phyloP scores from a whole-genome alignment of 2,329 filamentous ascomycete species.

The Westerdykella aurantiaca region DNA sequence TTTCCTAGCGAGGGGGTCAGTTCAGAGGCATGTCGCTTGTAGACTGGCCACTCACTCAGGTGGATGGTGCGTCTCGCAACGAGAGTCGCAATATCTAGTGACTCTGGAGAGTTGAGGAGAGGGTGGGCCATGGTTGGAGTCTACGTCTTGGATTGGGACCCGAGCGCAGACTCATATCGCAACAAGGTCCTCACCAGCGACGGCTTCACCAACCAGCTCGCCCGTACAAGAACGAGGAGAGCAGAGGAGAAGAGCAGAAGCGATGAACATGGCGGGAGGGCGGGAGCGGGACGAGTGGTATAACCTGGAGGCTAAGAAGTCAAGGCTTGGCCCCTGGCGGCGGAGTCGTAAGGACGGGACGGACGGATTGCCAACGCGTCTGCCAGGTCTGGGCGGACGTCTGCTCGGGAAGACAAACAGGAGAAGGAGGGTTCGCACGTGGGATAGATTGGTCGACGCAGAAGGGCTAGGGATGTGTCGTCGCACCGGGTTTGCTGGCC shows the following conservation, averaged over 20 bases:
- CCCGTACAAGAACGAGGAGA: too few relatives aligned
- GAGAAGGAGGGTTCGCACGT: not conserved
- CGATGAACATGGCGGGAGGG: not conserved
- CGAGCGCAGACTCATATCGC: too few relatives aligned
- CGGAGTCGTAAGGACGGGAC: not conserved
- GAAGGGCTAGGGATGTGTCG: too few relatives aligned
- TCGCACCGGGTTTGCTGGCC: too few relatives aligned
- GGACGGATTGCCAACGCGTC: too few relatives aligned
- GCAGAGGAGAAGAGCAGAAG: too few relatives aligned
- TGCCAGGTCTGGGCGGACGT: not conserved
- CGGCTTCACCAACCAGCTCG: too few relatives aligned
- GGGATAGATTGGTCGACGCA: not conserved
- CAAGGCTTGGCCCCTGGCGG: not conserved
- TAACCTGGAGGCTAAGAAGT: not conserved
- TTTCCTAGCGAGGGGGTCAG: slow-evolving; percentile 7
- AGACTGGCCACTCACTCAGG: not conserved
- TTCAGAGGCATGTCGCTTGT: not conserved
- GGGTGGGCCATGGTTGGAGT: too few relatives aligned
- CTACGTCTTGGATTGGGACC: too few relatives aligned
- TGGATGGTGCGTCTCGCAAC: not conserved
- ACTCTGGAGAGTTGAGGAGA: not conserved
- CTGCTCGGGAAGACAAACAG: too few relatives aligned
- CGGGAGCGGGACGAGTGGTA: not conserved
- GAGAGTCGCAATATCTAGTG: not conserved
- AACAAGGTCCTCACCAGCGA: too few relatives aligned